phyloP scores from a whole-genome alignment of 2,329 filamentous ascomycete species.

The Aspergillus sp. region DNA sequence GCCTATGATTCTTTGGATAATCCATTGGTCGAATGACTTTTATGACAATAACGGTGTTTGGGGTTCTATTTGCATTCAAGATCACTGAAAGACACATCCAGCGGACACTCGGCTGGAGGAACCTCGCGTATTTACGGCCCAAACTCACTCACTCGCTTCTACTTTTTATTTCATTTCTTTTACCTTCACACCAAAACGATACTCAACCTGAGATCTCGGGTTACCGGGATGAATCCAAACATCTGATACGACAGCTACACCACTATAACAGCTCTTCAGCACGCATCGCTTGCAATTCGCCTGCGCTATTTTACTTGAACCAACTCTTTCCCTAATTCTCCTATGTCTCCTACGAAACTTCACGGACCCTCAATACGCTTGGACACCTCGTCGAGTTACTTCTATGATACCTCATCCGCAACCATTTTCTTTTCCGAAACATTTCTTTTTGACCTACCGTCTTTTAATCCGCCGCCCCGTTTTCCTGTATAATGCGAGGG shows the following conservation, averaged over 20 bases:
- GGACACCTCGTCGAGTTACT: slow-evolving; percentile 15
- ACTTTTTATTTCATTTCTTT: background rate
- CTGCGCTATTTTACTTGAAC: slow-evolving; percentile 12
- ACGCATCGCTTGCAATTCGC: background rate
- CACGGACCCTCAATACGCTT: slow-evolving; percentile 17
- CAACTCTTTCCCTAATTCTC: slow-evolving; percentile 18
- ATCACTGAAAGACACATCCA: slow-evolving; percentile 2
- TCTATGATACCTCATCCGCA: slow-evolving; percentile 25
- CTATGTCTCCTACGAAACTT: slow-evolving; percentile 21
- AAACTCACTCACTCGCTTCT: slow-evolving; percentile 22
- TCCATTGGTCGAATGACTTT: slow-evolving; percentile 12
- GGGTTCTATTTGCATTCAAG: slow-evolving; percentile 9
- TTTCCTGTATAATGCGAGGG: slow-evolving; percentile 31
- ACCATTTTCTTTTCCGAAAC: slow-evolving; percentile 29
- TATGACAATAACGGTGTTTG: slow-evolving; percentile 12
- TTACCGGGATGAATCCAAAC: background rate
- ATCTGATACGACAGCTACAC: slow-evolving; percentile 10
- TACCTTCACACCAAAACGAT: slow-evolving; percentile 9
- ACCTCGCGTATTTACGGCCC: background rate
- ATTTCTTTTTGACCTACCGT: slow-evolving; percentile 22
- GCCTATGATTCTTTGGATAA: slow-evolving; percentile 8
- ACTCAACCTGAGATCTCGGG: background rate
- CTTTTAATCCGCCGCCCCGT: slow-evolving; percentile 31
- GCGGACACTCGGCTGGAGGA: slow-evolving; percentile 10
- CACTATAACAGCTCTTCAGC: background rate